phyloP scores from a whole-genome alignment of 176 grass and related monocot genomes.

The Canna indica region DNA sequence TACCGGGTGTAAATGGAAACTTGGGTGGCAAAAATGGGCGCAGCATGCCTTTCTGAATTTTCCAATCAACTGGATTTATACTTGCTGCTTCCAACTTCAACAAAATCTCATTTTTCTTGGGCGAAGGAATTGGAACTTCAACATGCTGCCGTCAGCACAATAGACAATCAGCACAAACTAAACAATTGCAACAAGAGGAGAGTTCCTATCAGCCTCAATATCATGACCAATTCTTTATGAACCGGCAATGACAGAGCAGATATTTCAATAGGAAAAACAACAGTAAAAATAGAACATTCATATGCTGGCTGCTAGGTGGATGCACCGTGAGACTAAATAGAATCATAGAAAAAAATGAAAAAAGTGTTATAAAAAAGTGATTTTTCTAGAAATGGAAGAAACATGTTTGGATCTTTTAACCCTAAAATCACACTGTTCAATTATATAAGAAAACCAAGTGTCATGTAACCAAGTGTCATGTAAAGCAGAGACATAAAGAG shows the following conservation, averaged over 20 bases:
- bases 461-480: no score
- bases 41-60: conserved; percentile 27
- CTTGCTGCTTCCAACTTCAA: conserved; percentile 36
- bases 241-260: neutral
- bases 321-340: neutral
- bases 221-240: neutral
- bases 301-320: no score
- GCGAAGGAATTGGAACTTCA: conserved; percentile 32
- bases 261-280: neutral
- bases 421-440: no score
- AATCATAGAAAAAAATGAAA: neutral
- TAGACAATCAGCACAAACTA: neutral
- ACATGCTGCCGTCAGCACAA: conserved; percentile 22
- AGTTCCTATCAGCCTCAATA: neutral
- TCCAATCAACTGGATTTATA: conserved; percentile 36
- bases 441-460: no score
- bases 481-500: no score
- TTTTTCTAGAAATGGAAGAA: neutral
- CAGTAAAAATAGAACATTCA: neutral
- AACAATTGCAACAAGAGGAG: neutral
- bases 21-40: conserved; percentile 36
- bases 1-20: conserved; percentile 49
- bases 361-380: neutral
- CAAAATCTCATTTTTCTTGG: conserved; percentile 42
- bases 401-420: neutral